Evolutionary conservation across 2,329 filamentous ascomycete species (phyloP).

Genomic region (Nothomitra cinnamomea): DNA sequence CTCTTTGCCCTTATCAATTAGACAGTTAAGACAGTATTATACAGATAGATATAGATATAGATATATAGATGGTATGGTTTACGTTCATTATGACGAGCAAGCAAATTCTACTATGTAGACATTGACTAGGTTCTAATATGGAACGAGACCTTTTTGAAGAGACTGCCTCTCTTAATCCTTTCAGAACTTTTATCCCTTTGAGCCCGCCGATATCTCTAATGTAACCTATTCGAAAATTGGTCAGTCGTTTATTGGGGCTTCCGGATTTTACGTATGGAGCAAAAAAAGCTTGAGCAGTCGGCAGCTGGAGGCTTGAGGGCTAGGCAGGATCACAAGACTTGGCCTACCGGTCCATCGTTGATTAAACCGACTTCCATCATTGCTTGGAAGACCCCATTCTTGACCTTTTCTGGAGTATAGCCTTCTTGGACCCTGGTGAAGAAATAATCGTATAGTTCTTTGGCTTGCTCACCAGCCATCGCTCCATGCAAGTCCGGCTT

Average conservation of each 20-base stretch:
- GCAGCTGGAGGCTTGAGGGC: neutral
- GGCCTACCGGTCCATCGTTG: conserved; percentile 63
- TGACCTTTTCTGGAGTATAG: conserved; percentile 60
- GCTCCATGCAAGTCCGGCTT: conserved; percentile 93
- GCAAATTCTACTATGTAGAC: no score
- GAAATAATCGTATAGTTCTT: conserved; percentile 69
- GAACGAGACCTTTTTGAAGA: no score
- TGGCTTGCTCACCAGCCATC: conserved; percentile 60
- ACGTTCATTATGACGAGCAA: no score
- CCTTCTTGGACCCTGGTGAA: conserved; percentile 54
- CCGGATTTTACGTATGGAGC: neutral
- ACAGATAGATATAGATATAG: no score
- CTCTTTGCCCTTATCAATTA: no score
- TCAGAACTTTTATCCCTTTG: neutral
- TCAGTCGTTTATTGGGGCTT: neutral
- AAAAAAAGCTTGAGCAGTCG: neutral
- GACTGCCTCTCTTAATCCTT: no score
- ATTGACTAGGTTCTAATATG: no score
- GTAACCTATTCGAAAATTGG: conserved; percentile 14
- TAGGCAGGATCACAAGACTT: neutral
- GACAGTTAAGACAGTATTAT: no score
- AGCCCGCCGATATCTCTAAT: conserved; percentile 6
- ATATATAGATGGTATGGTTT: no score
- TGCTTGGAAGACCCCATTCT: conserved; percentile 92
- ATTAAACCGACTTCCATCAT: conserved; percentile 96